Percentiles rank a stretch among this genome's conserved stretches.
Evolutionary conservation across 2,329 filamentous ascomycete genomes (phyloP).

Genomic region (Aspergillus carbonarius): DNA sequence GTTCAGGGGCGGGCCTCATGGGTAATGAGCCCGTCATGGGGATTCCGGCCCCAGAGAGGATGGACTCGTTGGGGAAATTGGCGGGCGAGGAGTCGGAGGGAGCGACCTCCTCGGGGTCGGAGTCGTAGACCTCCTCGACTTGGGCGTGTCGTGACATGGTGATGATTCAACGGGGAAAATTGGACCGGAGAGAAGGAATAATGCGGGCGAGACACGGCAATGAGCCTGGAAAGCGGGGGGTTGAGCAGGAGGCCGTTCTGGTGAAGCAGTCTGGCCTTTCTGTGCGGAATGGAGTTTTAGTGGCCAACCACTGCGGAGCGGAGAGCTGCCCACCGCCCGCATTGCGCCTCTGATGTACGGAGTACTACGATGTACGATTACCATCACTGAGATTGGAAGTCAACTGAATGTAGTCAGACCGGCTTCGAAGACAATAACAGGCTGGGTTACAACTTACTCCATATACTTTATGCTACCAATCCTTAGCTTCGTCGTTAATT

Average conservation of each 20-base stretch:
- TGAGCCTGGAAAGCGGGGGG: not conserved
- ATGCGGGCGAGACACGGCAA: not conserved
- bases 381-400: no score
- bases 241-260: not conserved
- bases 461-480: no score
- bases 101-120: slow-evolving; percentile 85
- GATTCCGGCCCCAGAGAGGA: slow-evolving; percentile 39
- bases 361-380: no score
- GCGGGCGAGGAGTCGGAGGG: slow-evolving; percentile 54
- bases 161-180: not conserved
- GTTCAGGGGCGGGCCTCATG: slow-evolving; percentile 40
- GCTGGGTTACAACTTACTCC: no score
- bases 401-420: no score
- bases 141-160: slow-evolving; percentile 75
- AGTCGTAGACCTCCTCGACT: slow-evolving; percentile 91
- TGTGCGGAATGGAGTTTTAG: slow-evolving; percentile 23
- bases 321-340: slow-evolving; percentile 16
- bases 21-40: slow-evolving; percentile 28
- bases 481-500: no score
- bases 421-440: no score
- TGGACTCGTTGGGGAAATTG: slow-evolving; percentile 48
- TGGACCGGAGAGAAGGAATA: not conserved
- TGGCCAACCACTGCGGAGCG: slow-evolving; percentile 17
- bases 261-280: slow-evolving; percentile 18
- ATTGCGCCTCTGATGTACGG: not conserved